Evolutionary conservation across 108 stramenopile species (phyloP).

Genomic region (Cyclotella kingstonii): DNA sequence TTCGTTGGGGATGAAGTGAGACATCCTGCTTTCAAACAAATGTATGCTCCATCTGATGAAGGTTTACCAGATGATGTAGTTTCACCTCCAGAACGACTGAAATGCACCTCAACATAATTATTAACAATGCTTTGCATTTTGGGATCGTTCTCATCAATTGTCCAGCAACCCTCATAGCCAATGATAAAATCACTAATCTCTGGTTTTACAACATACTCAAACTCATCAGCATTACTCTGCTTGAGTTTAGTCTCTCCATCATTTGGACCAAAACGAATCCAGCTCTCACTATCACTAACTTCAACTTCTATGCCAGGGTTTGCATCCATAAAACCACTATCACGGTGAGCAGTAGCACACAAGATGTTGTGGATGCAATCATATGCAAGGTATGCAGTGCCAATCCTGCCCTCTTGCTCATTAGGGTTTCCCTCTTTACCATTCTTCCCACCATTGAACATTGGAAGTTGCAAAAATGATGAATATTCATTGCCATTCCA

Average conservation of each 20-base stretch:
- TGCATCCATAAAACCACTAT: background rate
- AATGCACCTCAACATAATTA: conserved; percentile 10
- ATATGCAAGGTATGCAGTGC: conserved; percentile 2
- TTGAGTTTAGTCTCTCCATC: conserved; percentile 2
- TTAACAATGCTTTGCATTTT: background rate
- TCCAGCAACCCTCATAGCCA: conserved; percentile 11
- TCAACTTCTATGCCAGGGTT: background rate
- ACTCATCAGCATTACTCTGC: conserved; percentile 6
- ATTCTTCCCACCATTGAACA: conserved; percentile 10
- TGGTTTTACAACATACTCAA: background rate
- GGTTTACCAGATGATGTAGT: conserved; percentile 1
- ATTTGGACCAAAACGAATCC: conserved; percentile 8
- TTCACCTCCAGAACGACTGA: background rate
- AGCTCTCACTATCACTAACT: background rate
- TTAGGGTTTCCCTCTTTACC: background rate
- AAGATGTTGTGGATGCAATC: conserved; percentile 1
- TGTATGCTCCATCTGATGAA: conserved; percentile 1
- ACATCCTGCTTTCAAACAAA: background rate
- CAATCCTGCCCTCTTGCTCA: background rate
- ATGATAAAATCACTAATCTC: background rate
- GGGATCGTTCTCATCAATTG: background rate
- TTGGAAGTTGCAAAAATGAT: background rate
- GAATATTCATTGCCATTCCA: background rate
- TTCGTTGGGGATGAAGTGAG: background rate
- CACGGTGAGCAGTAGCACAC: background rate